Evolutionary conservation across 176 grass and related monocot genomes (phyloP).

Genomic region (Coix lacrymajobi): DNA sequence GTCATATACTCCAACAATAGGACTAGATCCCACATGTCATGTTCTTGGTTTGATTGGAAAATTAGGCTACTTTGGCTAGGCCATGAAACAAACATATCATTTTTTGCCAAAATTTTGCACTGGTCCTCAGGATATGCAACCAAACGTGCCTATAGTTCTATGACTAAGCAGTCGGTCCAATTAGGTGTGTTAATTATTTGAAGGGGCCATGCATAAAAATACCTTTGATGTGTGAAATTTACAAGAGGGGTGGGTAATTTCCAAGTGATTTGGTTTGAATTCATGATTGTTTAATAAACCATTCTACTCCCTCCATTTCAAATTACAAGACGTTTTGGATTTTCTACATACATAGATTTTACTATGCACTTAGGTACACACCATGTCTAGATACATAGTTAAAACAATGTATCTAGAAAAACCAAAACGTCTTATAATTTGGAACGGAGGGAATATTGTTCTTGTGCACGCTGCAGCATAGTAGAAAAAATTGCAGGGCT

Average conservation of each 20-base stretch:
- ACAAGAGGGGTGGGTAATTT: background rate
- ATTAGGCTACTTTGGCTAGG: background rate
- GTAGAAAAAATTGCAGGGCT: background rate
- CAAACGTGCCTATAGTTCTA: background rate
- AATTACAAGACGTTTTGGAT: too few relatives aligned
- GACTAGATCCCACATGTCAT: background rate
- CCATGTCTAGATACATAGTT: too few relatives aligned
- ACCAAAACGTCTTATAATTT: too few relatives aligned
- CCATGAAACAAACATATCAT: background rate
- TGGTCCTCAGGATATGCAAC: background rate
- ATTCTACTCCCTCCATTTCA: background rate
- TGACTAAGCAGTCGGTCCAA: background rate
- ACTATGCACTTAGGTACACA: too few relatives aligned
- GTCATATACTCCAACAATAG: too few relatives aligned
- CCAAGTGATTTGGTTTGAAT: background rate
- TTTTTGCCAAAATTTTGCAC: background rate
- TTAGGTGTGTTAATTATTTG: background rate
- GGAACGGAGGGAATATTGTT: background rate
- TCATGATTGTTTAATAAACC: background rate
- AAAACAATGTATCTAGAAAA: too few relatives aligned
- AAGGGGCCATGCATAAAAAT: background rate
- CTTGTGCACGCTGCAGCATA: background rate
- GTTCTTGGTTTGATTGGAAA: background rate
- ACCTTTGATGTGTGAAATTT: background rate
- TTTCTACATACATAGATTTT: too few relatives aligned